Percentiles rank a stretch among this genome's conserved stretches.
phyloP scores from a whole-genome alignment of 192 early-diverging fungal genomes.

The Umbelopsis isabellina region DNA sequence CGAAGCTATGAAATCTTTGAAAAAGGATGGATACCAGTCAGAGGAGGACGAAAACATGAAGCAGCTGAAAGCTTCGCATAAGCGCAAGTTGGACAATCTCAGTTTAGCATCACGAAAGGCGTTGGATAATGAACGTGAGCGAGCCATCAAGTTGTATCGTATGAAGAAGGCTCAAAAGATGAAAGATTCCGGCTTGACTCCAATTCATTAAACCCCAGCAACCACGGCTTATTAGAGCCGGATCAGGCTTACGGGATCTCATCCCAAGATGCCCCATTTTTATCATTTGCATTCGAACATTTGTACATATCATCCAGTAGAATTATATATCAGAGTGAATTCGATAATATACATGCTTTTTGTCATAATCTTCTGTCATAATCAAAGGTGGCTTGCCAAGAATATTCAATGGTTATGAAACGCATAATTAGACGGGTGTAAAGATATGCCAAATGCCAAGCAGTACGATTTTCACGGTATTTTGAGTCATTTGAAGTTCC shows the following conservation, averaged over 20 bases:
- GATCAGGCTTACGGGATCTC: not conserved
- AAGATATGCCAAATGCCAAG: not conserved
- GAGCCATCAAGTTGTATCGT: constrained; percentile 53
- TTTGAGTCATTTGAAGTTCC: constrained; percentile 17
- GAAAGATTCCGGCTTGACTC: constrained; percentile 26
- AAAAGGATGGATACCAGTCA: constrained; percentile 39
- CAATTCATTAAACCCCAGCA: not conserved
- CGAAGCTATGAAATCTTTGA: constrained; percentile 6
- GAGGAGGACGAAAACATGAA: constrained; percentile 46
- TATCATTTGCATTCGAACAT: not conserved
- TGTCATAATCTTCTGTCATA: too few species aligned
- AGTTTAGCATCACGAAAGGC: constrained; percentile 47
- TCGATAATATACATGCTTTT: too few species aligned
- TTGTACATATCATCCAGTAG: constrained; percentile 1
- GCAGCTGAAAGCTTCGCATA: constrained; percentile 41
- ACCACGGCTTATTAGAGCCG: not conserved
- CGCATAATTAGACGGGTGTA: not conserved
- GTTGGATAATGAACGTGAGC: constrained; percentile 56
- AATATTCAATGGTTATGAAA: not conserved
- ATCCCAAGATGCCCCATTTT: not conserved
- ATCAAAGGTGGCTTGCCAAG: not conserved
- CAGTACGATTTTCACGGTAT: not conserved
- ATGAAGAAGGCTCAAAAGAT: constrained; percentile 52
- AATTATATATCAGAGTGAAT: not conserved
- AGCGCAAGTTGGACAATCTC: constrained; percentile 45